Conservation (phyloP, 2,329 filamentous ascomycete genomes). For the Incumbomyces delicatus region DNA sequence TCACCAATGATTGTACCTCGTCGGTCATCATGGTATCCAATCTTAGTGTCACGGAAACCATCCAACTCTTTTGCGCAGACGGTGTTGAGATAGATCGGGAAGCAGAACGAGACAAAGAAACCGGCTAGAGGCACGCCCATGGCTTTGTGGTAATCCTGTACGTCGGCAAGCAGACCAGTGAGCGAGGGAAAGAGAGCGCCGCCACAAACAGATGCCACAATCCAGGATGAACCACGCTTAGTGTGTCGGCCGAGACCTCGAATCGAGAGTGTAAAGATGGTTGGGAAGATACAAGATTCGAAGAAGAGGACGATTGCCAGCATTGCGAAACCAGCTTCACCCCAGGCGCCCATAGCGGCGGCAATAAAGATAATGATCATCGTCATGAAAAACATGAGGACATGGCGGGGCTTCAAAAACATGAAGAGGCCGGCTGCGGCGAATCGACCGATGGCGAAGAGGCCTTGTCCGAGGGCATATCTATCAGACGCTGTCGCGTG, state of each 20-base stretch:
- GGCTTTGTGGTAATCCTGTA: conserved; percentile 20
- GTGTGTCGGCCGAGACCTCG: conserved; percentile 66
- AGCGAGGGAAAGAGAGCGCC: conserved; percentile 66
- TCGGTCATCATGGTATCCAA: conserved; percentile 25
- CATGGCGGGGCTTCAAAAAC: conserved; percentile 56
- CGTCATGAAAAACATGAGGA: conserved; percentile 59
- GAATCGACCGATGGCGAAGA: conserved; percentile 66
- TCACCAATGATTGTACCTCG: conserved; percentile 24
- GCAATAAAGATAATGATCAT: conserved; percentile 51
- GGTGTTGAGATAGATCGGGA: conserved; percentile 27
- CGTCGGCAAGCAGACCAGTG: conserved; percentile 20
- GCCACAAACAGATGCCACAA: conserved; percentile 57
- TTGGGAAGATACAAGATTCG: conserved; percentile 72
- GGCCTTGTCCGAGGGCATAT: conserved; percentile 65
- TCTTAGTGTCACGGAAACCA: conserved; percentile 28
- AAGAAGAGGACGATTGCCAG: conserved; percentile 66
- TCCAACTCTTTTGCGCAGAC: conserved; percentile 26
- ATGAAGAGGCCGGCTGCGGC: conserved; percentile 59
- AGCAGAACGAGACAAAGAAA: conserved; percentile 27
- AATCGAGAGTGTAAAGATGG: conserved; percentile 70
- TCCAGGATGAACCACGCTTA: conserved; percentile 64
- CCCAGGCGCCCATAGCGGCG: conserved; percentile 39
- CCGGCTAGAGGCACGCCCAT: conserved; percentile 27
- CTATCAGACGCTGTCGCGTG: conserved; percentile 55
- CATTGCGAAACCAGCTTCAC: conserved; percentile 45